Conservation (phyloP, 1,284 basidiomycete genomes). For the Moesziomyces sp. region DNA sequence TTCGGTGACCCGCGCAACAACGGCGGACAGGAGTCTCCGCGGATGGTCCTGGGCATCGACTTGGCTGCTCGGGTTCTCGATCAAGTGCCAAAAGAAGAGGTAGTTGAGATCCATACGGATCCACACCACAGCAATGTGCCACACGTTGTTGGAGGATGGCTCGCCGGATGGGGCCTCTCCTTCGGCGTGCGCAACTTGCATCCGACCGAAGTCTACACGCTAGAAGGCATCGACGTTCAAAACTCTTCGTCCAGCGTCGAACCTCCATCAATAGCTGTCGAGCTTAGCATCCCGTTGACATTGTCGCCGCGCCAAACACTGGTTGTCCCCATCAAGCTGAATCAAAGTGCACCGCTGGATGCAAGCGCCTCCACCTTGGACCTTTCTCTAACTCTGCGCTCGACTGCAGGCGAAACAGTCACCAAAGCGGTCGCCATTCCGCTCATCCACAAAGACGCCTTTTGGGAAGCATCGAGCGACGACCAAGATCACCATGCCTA, state of each 20-base stretch:
- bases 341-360: conserved; percentile 3
- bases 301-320: conserved; percentile 13
- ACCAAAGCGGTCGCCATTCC: conserved; percentile 9
- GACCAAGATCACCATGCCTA: conserved; percentile 22
- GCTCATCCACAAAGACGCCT: conserved; percentile 18
- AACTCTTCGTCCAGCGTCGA: no score
- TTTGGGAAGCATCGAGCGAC: conserved; percentile 20
- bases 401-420: not conserved
- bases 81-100: not conserved
- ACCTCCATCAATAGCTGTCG: not conserved
- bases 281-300: conserved; percentile 2
- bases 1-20: conserved; percentile 42
- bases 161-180: conserved; percentile 38
- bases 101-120: conserved; percentile 18
- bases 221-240: conserved; percentile 1
- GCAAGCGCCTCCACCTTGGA: not conserved
- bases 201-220: not conserved
- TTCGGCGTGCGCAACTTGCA: conserved; percentile 33
- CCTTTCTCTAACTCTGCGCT: not conserved
- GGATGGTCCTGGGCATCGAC: conserved; percentile 37
- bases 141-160: conserved; percentile 42
- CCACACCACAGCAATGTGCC: conserved; percentile 37
- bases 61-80: conserved; percentile 10
- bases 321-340: conserved; percentile 10
- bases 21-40: conserved; percentile 17